These are phyloP conservation scores for Calonectria montana DNA, from an alignment of 2,329 filamentous ascomycete genomes.

Conservation along the genomic window DNA sequence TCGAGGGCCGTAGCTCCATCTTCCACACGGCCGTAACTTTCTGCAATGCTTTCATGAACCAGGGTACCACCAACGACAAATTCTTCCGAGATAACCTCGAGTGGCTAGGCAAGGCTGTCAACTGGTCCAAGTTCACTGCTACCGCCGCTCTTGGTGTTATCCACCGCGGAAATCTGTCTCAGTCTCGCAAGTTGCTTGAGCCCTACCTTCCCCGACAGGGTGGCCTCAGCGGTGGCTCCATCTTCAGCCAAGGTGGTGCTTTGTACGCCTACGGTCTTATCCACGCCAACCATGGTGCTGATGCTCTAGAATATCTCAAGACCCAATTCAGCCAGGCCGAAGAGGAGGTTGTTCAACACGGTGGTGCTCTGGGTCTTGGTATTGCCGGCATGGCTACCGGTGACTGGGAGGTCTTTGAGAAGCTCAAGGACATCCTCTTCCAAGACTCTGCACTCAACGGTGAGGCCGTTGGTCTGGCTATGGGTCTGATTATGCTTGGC, in stretches of 20 bases:
- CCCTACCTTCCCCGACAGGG: constrained; percentile 89
- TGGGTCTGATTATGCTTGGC: constrained; percentile 98
- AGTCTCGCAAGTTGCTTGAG: constrained; percentile 92
- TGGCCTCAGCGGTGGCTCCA: constrained; percentile 81
- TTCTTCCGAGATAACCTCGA: constrained; percentile 99
- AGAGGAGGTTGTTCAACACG: constrained; percentile 96
- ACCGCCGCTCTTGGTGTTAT: constrained; percentile 97
- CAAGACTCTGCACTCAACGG: constrained; percentile 96
- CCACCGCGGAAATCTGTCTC: constrained; percentile 92
- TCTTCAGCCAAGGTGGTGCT: constrained; percentile 96
- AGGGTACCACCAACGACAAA: constrained; percentile 96
- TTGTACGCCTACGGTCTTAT: constrained; percentile 96
- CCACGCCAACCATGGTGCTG: constrained; percentile 95
- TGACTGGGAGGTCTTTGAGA: constrained; percentile 89
- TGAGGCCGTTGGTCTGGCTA: constrained; percentile 93
- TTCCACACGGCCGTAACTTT: constrained; percentile 98
- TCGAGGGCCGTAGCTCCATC: constrained; percentile 96
- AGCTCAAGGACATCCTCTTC: constrained; percentile 88
- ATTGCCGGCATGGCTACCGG: constrained; percentile 98
- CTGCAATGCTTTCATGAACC: constrained; percentile 99
- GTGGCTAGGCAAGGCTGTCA: constrained; percentile 97
- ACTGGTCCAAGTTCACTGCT: constrained; percentile 99
- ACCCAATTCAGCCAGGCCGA: constrained; percentile 79
- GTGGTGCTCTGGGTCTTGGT: constrained; percentile 92
- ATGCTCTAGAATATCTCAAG: constrained; percentile 84